A percentile compares a stretch with the other conserved stretches of the same genome.
These are phyloP conservation scores for Scytalidium sp. DNA, from an alignment of 2,329 filamentous ascomycete genomes.

Conservation along the genomic window DNA sequence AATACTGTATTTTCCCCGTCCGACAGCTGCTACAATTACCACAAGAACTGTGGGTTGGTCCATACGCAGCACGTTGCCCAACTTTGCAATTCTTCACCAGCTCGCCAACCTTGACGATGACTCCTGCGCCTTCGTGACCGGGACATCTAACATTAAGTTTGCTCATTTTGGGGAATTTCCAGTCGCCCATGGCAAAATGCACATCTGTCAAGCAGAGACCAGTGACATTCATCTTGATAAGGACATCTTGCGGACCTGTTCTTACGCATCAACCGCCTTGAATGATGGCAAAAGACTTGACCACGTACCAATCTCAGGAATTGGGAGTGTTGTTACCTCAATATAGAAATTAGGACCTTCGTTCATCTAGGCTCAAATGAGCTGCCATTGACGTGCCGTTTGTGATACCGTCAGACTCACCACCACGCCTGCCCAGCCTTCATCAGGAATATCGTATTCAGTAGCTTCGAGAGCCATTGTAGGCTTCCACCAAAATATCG, in stretches of 20 bases:
- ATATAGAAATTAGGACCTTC: conserved; percentile 46
- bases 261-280: conserved; percentile 12
- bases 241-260: conserved; percentile 40
- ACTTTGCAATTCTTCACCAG: conserved; percentile 50
- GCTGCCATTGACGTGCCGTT: no score
- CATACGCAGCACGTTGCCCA: conserved; percentile 50
- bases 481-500: no score
- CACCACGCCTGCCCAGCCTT: conserved; percentile 48
- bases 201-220: conserved; percentile 56
- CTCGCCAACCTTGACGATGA: conserved; percentile 53
- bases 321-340: conserved; percentile 43
- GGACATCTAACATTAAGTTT: conserved; percentile 40
- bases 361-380: no score
- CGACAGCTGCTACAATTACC: conserved; percentile 48
- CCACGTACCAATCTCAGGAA: conserved; percentile 46
- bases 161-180: conserved; percentile 43
- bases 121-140: conserved; percentile 55
- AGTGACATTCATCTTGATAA: conserved; percentile 55
- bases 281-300: no score
- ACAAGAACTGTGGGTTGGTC: conserved; percentile 50
- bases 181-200: conserved; percentile 55
- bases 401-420: no score
- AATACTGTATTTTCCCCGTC: conserved; percentile 51
- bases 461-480: no score
- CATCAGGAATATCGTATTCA: conserved; percentile 41